phyloP scores from a whole-genome alignment of 768 basidiomycete species.

The Lactarius hatsudake region DNA sequence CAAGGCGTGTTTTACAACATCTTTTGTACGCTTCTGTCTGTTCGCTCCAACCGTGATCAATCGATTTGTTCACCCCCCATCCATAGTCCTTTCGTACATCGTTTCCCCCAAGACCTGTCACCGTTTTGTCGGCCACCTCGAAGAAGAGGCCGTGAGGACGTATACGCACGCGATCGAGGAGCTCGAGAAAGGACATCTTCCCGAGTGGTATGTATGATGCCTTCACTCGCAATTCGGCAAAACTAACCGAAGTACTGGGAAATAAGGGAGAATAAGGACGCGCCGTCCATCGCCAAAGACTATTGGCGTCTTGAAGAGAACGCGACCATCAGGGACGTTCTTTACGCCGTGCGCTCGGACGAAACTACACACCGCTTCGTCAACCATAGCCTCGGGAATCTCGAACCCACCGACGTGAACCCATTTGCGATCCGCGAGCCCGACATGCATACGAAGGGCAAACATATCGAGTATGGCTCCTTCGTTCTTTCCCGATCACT shows the following conservation, averaged over 20 bases:
- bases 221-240: background rate
- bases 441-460: slow-evolving; percentile 80
- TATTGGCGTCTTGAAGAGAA: slow-evolving; percentile 81
- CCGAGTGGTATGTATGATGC: slow-evolving; percentile 58
- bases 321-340: slow-evolving; percentile 81
- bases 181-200: slow-evolving; percentile 75
- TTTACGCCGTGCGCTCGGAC: slow-evolving; percentile 90
- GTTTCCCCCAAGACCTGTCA: slow-evolving; percentile 74
- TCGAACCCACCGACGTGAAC: slow-evolving; percentile 78
- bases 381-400: slow-evolving; percentile 92
- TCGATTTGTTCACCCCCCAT: background rate
- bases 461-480: slow-evolving; percentile 53
- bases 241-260: background rate
- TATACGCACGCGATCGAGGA: slow-evolving; percentile 86
- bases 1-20: slow-evolving; percentile 91
- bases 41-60: background rate
- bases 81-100: slow-evolving; percentile 70
- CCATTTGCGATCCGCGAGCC: slow-evolving; percentile 90
- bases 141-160: slow-evolving; percentile 93
- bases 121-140: slow-evolving; percentile 88
- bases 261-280: slow-evolving; percentile 61
- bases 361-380: slow-evolving; percentile 93
- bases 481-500: slow-evolving; percentile 12
- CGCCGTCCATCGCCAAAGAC: slow-evolving; percentile 89
- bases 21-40: slow-evolving; percentile 59